These are phyloP conservation scores for Hyphopichia wangnamkhiaoensis DNA, from an alignment of 1,139 yeast species.

Conservation along the genomic window DNA sequence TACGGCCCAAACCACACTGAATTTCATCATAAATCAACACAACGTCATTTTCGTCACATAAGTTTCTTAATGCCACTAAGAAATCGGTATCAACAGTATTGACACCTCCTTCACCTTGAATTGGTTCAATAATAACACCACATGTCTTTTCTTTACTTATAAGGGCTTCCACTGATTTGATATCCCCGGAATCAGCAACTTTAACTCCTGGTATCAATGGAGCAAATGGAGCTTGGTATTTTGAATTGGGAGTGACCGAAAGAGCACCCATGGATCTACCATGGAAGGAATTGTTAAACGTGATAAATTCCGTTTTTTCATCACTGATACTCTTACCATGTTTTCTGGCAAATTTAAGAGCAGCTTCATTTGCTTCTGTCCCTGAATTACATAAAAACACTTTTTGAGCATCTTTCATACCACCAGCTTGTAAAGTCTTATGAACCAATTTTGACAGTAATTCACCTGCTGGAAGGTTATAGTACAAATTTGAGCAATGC, in stretches of 20 bases:
- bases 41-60: conserved; percentile 72
- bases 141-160: conserved; percentile 73
- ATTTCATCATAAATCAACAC: conserved; percentile 90
- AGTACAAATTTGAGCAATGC: conserved; percentile 84
- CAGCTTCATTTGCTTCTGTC: conserved; percentile 96
- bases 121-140: conserved; percentile 93
- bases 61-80: conserved; percentile 60
- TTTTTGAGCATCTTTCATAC: conserved; percentile 74
- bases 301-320: conserved; percentile 71
- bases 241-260: conserved; percentile 87
- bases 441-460: conserved; percentile 71
- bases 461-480: conserved; percentile 82
- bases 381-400: conserved; percentile 95
- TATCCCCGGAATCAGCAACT: conserved; percentile 61
- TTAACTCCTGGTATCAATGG: conserved; percentile 87
- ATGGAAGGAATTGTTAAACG: conserved; percentile 89
- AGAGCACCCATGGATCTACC: conserved; percentile 95
- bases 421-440: conserved; percentile 68
- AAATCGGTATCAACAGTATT: conserved; percentile 66
- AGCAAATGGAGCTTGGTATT: conserved; percentile 86
- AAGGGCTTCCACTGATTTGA: conserved; percentile 55
- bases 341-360: conserved; percentile 91
- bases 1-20: conserved; percentile 93
- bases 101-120: conserved; percentile 98
- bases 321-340: conserved; percentile 59